These are phyloP conservation scores for Globisporangium paroecandrum DNA, from an alignment of 352 stramenopile species.

Conservation along the genomic window DNA sequence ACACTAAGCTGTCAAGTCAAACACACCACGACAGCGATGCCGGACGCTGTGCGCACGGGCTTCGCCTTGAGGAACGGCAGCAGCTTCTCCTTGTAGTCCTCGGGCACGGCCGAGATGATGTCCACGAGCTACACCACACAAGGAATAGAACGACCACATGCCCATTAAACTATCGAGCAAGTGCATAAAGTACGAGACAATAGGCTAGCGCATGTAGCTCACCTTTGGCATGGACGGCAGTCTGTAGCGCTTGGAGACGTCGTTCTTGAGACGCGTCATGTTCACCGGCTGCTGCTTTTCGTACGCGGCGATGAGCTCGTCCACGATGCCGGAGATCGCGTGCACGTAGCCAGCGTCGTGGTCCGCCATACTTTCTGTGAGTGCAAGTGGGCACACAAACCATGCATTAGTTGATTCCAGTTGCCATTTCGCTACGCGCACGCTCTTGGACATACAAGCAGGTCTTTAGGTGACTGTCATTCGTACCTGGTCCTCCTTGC, in stretches of 20 bases:
- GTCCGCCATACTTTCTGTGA: constrained; percentile 16
- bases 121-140: constrained; percentile 76
- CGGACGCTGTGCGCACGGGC: constrained; percentile 92
- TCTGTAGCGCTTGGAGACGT: constrained; percentile 89
- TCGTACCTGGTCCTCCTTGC: constrained; percentile 1
- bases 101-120: constrained; percentile 94
- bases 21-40: constrained; percentile 91
- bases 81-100: constrained; percentile 90
- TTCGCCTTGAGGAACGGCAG: constrained; percentile 94
- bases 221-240: constrained; percentile 90
- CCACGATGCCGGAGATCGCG: constrained; percentile 89
- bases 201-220: neutral
- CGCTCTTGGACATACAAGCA: neutral
- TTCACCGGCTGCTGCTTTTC: constrained; percentile 89
- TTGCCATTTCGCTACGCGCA: no score
- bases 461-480: neutral
- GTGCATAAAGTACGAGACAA: neutral
- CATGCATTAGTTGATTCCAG: no score
- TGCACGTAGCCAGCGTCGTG: constrained; percentile 56
- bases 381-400: neutral
- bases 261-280: constrained; percentile 92
- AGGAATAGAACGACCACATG: neutral
- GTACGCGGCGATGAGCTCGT: constrained; percentile 90
- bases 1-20: neutral
- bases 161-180: neutral